These are phyloP conservation scores for Emericellopsis terricola DNA, from an alignment of 495 filamentous ascomycete species.

Conservation along the genomic window DNA sequence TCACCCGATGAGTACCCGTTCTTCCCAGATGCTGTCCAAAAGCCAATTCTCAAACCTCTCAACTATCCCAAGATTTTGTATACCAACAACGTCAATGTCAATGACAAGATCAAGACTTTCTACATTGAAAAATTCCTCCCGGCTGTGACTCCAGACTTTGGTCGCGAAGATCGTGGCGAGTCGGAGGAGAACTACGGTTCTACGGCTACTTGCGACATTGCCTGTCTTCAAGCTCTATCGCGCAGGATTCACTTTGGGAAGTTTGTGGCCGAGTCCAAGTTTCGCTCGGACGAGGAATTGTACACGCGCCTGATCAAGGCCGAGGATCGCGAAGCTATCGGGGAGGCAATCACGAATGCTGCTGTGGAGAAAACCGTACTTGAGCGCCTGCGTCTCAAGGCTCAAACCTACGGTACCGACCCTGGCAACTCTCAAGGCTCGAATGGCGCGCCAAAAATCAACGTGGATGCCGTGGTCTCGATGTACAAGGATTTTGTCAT, in stretches of 20 bases:
- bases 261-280: slow-evolving; percentile 98
- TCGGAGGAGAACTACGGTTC: slow-evolving; percentile 91
- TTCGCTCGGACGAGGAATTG: slow-evolving; percentile 58
- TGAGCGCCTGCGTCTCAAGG: slow-evolving; percentile 75
- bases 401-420: slow-evolving; percentile 87
- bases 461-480: slow-evolving; percentile 77
- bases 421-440: slow-evolving; percentile 27
- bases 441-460: slow-evolving; percentile 45
- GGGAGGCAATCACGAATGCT: slow-evolving; percentile 74
- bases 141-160: slow-evolving; percentile 53
- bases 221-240: slow-evolving; percentile 78
- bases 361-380: slow-evolving; percentile 86
- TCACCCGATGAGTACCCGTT: slow-evolving; percentile 96
- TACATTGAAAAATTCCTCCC: slow-evolving; percentile 79
- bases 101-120: slow-evolving; percentile 64
- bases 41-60: slow-evolving; percentile 72
- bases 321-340: slow-evolving; percentile 63
- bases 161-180: slow-evolving; percentile 62
- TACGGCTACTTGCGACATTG: slow-evolving; percentile 77
- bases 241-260: slow-evolving; percentile 94
- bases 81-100: slow-evolving; percentile 81
- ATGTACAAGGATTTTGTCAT: slow-evolving; percentile 97
- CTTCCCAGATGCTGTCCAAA: slow-evolving; percentile 69
- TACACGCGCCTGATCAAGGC: slow-evolving; percentile 68
- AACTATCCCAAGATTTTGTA: slow-evolving; percentile 86